Conservation (phyloP, 805 yeast genomes). For the Wickerhamomyces tratensis region DNA sequence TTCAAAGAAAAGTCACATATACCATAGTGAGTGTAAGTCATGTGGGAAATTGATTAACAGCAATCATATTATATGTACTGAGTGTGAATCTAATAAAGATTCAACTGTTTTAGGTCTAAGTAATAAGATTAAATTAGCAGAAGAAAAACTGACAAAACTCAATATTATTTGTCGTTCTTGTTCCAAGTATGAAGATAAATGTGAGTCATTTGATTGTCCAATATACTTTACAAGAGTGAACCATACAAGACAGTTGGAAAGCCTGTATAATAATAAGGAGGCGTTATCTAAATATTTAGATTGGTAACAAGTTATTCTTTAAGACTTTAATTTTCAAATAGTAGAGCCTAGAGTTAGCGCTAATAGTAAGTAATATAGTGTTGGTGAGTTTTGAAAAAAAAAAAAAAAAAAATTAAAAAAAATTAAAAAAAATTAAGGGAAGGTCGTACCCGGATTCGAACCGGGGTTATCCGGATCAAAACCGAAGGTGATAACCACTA, state of each 20-base stretch:
- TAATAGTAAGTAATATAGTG: too few relatives aligned
- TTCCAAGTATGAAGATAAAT: slow-evolving; percentile 25
- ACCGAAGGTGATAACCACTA: slow-evolving; percentile 54
- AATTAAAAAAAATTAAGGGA: slow-evolving; percentile 2
- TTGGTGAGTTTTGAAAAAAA: too few relatives aligned
- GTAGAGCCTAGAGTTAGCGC: too few relatives aligned
- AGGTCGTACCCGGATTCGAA: slow-evolving; percentile 85
- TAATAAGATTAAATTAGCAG: slow-evolving; percentile 16
- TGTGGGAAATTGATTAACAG: slow-evolving; percentile 10
- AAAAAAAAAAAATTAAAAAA: too few relatives aligned
- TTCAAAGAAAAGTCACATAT: slow-evolving; percentile 17
- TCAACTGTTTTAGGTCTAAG: slow-evolving; percentile 24
- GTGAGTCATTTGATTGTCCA: slow-evolving; percentile 59
- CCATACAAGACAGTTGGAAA: slow-evolving; percentile 21
- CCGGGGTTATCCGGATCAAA: slow-evolving; percentile 67
- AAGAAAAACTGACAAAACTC: slow-evolving; percentile 19
- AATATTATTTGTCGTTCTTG: slow-evolving; percentile 28
- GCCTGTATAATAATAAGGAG: slow-evolving; percentile 6
- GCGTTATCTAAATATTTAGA: slow-evolving; percentile 1
- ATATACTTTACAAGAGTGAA: slow-evolving; percentile 46
- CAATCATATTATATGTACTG: slow-evolving; percentile 20
- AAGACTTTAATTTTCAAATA: too few relatives aligned
- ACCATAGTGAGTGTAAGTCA: slow-evolving; percentile 18
- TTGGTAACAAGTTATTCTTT: slow-evolving; percentile 3
- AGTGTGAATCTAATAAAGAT: slow-evolving; percentile 26